Evolutionary conservation across 2,329 filamentous ascomycete species (phyloP).

Genomic region (Furcasterigmium sp.): DNA sequence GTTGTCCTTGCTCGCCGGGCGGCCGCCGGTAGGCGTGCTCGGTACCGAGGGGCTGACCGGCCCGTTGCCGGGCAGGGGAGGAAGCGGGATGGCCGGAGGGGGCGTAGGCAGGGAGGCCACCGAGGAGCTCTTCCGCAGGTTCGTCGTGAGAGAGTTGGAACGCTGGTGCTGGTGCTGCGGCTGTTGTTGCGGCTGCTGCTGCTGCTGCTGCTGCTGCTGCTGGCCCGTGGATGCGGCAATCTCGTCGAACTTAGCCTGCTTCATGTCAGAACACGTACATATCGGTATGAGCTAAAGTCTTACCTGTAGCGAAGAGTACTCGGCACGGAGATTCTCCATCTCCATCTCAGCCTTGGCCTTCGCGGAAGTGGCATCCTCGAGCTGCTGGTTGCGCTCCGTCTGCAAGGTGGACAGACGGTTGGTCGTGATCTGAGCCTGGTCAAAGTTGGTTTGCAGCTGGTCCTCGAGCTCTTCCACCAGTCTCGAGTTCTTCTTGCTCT

Average conservation of each 20-base stretch:
- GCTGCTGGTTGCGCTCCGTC: slow-evolving; percentile 64
- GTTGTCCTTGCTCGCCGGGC: slow-evolving; percentile 77
- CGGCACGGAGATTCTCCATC: slow-evolving; percentile 60
- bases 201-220: slow-evolving; percentile 28
- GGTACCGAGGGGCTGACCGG: slow-evolving; percentile 35
- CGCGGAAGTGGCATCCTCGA: slow-evolving; percentile 72
- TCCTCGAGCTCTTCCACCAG: slow-evolving; percentile 95
- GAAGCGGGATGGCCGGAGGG: slow-evolving; percentile 91
- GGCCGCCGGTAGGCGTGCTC: slow-evolving; percentile 51
- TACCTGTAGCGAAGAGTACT: slow-evolving; percentile 75
- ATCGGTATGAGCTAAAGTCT: slow-evolving; percentile 18
- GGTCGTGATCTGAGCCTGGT: slow-evolving; percentile 79
- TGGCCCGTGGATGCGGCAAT: slow-evolving; percentile 27
- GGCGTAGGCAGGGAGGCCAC: slow-evolving; percentile 85
- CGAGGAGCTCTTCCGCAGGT: slow-evolving; percentile 79
- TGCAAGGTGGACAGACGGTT: slow-evolving; percentile 83
- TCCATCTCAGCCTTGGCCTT: slow-evolving; percentile 61
- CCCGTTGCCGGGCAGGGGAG: slow-evolving; percentile 66
- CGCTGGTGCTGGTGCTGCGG: slow-evolving; percentile 35
- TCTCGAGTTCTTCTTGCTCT: slow-evolving; percentile 86
- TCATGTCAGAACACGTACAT: slow-evolving; percentile 20
- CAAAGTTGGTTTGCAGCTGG: slow-evolving; percentile 90
- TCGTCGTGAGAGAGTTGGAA: slow-evolving; percentile 57
- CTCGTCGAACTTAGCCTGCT: slow-evolving; percentile 58
- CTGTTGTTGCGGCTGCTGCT: slow-evolving; percentile 40